Conservation (phyloP, 2,329 filamentous ascomycete species). For the Pestalotiopsis sp. region DNA sequence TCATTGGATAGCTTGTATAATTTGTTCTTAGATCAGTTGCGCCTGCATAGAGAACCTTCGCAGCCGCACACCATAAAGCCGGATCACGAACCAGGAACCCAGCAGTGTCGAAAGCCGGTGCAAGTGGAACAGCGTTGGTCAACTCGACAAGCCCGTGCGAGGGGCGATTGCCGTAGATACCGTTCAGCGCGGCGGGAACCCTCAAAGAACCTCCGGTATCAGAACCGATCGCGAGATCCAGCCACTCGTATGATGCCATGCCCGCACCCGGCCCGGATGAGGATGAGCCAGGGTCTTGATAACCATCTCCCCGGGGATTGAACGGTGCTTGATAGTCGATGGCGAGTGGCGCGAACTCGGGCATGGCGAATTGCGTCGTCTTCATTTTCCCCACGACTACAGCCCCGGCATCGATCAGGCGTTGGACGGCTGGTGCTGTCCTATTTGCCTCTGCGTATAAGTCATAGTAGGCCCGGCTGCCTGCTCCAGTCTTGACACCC, state of each 20-base stretch:
- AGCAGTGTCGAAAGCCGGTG: neutral
- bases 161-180: neutral
- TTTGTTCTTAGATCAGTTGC: neutral
- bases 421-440: constrained; percentile 32
- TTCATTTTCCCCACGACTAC: constrained; percentile 38
- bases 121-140: neutral
- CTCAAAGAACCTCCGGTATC: constrained; percentile 38
- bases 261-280: constrained; percentile 13
- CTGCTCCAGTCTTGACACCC: constrained; percentile 34
- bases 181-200: neutral
- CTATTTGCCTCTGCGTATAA: constrained; percentile 25
- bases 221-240: constrained; percentile 45
- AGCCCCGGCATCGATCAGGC: constrained; percentile 33
- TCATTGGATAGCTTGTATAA: neutral
- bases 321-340: constrained; percentile 42
- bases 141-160: neutral
- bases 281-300: neutral
- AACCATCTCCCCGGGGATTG: constrained; percentile 30
- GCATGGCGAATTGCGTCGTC: constrained; percentile 33
- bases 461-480: constrained; percentile 32
- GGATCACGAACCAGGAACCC: neutral
- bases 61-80: neutral
- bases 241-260: constrained; percentile 44
- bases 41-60: neutral
- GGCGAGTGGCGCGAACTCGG: no score